Evolutionary conservation across 2,329 filamentous ascomycete species (phyloP), one percentile per base, ranked within the genome.

Genomic region (Phoma sp.): DNA sequence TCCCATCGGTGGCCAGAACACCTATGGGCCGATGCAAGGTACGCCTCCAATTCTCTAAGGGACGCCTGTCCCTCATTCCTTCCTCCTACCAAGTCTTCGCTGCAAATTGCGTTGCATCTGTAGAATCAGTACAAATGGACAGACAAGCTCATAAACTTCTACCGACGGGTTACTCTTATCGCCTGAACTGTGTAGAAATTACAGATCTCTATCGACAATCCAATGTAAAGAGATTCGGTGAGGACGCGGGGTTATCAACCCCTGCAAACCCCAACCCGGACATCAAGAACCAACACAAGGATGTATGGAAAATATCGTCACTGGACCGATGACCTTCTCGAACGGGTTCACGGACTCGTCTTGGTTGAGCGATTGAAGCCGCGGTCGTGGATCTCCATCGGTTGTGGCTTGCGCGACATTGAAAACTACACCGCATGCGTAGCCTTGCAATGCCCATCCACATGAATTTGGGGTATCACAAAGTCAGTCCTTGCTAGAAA

Each of bases 31-130:
- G 39, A 33, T 50, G 22, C 44, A 45, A 51, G 46, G 46, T 37
- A 50, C 44, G 41, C 52, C 46, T 45, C 24, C 45, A 41, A 50
- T 46, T 40, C 17, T 55, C 41, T 43, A 35, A 45, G 44, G 27
- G 9, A 40, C 22, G 27, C 45, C 19, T 45, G 40, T 33, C 44
- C 22, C n/a, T 55, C 10, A 15, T 22, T 9, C 33, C 15, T 6
- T 7, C 33, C 6, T 6, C n/a, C n/a, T 17, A 36, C n/a, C 33
- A 21, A 19, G 6, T 21, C 6, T 36, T 36, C 33, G n/a, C n/a
- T 8, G 33, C 19, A 15, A 19, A 6, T 36, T 8, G n/a, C 33
- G 12, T 10, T 36, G 17, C 33, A 19, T 19, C 9, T 17, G n/a
- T 8, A 12, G n/a, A 19, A 19, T 17, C 4, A 17, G n/a, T 17